Percentiles rank a stretch among this genome's conserved stretches.
Conservation (phyloP, 345 rosid species). For the Kernera saxatilis region DNA sequence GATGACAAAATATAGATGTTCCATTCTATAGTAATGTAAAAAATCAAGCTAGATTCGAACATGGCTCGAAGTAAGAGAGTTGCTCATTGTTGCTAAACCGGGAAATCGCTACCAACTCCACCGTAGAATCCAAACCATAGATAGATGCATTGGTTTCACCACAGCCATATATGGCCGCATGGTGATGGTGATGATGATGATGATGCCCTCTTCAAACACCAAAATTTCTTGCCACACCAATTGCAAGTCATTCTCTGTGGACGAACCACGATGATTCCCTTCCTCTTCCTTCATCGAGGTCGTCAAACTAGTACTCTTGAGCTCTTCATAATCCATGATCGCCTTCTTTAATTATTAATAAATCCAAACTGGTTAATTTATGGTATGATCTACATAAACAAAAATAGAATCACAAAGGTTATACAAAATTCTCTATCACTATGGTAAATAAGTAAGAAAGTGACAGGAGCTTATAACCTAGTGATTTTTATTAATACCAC, state of each 20-base stretch:
- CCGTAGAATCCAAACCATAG: background rate
- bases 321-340: conserved; percentile 17
- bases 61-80: background rate
- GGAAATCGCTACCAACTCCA: conserved; percentile 12
- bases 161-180: background rate
- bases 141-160: conserved; percentile 15
- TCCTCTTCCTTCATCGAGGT: conserved; percentile 22
- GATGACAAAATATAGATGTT: conserved; percentile 1
- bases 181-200: conserved; percentile 17
- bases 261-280: conserved; percentile 12
- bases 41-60: conserved; percentile 12
- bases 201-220: conserved; percentile 12
- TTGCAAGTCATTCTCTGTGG: conserved; percentile 17
- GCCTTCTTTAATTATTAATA: background rate
- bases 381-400: background rate
- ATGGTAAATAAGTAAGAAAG: background rate
- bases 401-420: background rate
- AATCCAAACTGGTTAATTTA: background rate
- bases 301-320: conserved; percentile 16
- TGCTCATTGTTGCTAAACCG: conserved; percentile 1
- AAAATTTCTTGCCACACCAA: conserved; percentile 20
- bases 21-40: conserved; percentile 9
- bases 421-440: background rate
- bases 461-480: background rate
- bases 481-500: background rate